phyloP scores from a whole-genome alignment of 2,329 filamentous ascomycete species.

The Drechslerella dactyloides region DNA sequence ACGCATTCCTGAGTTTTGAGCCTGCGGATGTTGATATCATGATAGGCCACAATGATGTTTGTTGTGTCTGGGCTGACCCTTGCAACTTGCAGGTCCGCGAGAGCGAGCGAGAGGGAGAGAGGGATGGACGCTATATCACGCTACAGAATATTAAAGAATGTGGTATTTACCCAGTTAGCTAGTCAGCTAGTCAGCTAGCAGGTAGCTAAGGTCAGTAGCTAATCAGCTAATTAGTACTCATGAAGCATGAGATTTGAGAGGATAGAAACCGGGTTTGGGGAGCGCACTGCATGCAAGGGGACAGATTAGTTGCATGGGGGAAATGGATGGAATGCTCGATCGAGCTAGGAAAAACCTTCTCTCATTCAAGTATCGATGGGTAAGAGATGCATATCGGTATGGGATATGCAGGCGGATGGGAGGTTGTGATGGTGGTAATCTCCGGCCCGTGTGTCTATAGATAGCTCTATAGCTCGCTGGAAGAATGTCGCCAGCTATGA shows the following conservation, averaged over 20 bases:
- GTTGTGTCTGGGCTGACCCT: background rate
- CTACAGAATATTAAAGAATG: background rate
- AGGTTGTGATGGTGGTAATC: too few relatives aligned
- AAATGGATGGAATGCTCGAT: background rate
- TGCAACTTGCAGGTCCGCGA: background rate
- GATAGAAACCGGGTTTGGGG: constrained; percentile 40
- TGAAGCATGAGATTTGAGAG: constrained; percentile 2
- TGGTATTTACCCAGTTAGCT: too few relatives aligned
- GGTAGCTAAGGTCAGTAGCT: too few relatives aligned
- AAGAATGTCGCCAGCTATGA: background rate
- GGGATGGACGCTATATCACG: background rate
- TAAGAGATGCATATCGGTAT: background rate
- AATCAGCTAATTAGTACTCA: background rate
- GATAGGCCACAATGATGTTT: constrained; percentile 34
- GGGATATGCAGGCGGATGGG: too few relatives aligned
- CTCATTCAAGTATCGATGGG: background rate
- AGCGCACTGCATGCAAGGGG: constrained; percentile 32
- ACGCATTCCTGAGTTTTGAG: constrained; percentile 32
- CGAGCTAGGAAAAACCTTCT: constrained; percentile 10
- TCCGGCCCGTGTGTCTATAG: background rate
- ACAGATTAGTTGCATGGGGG: constrained; percentile 12
- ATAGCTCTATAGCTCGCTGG: too few relatives aligned
- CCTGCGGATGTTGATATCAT: constrained; percentile 31
- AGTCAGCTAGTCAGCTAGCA: too few relatives aligned
- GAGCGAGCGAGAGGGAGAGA: too few relatives aligned